phyloP scores from a whole-genome alignment of 2,329 filamentous ascomycete genomes.

The Curvularia sp. region DNA sequence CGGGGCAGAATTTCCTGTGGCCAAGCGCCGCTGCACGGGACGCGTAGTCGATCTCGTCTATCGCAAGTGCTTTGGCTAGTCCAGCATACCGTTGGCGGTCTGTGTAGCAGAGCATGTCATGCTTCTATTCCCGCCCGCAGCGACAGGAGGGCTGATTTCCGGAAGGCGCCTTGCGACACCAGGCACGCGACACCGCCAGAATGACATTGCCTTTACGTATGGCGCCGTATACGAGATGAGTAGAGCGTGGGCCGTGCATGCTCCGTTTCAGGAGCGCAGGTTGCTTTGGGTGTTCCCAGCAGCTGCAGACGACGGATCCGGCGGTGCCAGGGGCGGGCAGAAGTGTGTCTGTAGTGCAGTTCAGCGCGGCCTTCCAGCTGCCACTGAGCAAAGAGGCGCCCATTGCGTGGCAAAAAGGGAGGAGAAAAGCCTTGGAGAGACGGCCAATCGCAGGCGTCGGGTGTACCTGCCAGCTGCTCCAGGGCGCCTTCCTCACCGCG shows the following conservation, averaged over 20 bases:
- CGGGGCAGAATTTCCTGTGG: slow-evolving; percentile 16
- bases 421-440: background rate
- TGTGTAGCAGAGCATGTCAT: background rate
- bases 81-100: background rate
- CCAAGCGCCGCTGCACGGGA: slow-evolving; percentile 3
- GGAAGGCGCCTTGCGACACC: too few relatives aligned
- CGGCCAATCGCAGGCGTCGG: background rate
- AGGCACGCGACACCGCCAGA: too few relatives aligned
- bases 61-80: background rate
- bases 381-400: background rate
- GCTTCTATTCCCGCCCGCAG: background rate
- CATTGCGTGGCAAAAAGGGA: background rate
- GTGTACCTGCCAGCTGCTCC: background rate
- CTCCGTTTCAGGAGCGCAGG: slow-evolving; percentile 7
- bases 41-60: slow-evolving; percentile 14
- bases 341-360: background rate
- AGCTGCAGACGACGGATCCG: background rate
- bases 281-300: slow-evolving; percentile 5
- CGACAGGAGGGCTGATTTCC: too few relatives aligned
- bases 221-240: background rate
- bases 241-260: slow-evolving; percentile 6
- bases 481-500: background rate
- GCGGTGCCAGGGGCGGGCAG: background rate
- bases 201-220: background rate
- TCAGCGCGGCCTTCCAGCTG: background rate